Conservation (phyloP, 202 grass and related monocot species). For the Eragrostis tef region DNA sequence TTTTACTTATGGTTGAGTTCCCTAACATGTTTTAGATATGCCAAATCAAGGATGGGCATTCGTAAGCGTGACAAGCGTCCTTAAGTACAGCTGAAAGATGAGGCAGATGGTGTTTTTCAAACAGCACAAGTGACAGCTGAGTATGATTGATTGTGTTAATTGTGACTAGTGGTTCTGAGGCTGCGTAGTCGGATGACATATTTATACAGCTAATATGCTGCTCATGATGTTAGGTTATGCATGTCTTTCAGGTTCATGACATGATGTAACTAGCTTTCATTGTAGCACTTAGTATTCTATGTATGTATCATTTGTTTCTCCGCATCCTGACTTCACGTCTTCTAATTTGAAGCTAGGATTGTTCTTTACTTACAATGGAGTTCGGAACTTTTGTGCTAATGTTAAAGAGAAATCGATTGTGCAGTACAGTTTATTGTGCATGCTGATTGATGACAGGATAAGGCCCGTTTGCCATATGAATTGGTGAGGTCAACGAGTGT, state of each 20-base stretch:
- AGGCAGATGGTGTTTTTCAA: slow-evolving; percentile 6
- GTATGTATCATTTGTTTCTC: not conserved
- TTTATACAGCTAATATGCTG: slow-evolving; percentile 31
- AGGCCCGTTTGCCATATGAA: not conserved
- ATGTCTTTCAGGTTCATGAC: not conserved
- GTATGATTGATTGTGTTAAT: not conserved
- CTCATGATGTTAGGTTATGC: slow-evolving; percentile 25
- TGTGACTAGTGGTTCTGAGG: not conserved
- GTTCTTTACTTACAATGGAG: not conserved
- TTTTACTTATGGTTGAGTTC: slow-evolving; percentile 7
- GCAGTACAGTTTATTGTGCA: not conserved
- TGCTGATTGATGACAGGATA: not conserved
- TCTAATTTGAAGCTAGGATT: slow-evolving; percentile 17
- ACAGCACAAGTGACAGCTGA: not conserved
- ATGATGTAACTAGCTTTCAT: slow-evolving; percentile 33
- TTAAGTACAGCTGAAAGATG: slow-evolving; percentile 47
- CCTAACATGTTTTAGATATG: slow-evolving; percentile 76
- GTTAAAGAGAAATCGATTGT: slow-evolving; percentile 11
- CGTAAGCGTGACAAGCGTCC: slow-evolving; percentile 56
- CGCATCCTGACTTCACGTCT: not conserved
- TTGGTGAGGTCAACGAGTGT: not conserved
- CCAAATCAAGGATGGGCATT: slow-evolving; percentile 93
- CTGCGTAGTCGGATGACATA: slow-evolving; percentile 8
- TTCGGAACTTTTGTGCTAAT: not conserved
- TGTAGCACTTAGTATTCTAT: not conserved